Evolutionary conservation across 148 eudicot species (phyloP).

Genomic region (Spergularia marina): DNA sequence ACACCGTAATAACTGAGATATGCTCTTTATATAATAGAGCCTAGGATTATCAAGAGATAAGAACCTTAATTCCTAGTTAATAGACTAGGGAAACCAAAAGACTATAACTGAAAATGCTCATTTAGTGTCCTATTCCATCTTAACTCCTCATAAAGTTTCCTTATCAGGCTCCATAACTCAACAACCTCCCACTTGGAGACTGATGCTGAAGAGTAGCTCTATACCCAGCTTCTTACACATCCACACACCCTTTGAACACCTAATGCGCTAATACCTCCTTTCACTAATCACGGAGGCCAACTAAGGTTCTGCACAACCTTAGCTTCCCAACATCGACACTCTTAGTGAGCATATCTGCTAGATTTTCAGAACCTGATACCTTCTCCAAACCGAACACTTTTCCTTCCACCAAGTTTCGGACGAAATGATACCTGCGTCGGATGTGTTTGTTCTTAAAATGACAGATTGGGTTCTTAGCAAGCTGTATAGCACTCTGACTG

Average conservation of each 20-base stretch:
- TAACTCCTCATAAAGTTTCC: no score
- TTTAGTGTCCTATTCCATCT: no score
- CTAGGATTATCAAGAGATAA: no score
- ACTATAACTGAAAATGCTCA: no score
- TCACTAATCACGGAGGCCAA: background rate
- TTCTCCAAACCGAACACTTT: background rate
- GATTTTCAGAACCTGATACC: background rate
- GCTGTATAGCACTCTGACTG: slow-evolving; percentile 24
- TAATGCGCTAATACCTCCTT: background rate
- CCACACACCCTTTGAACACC: no score
- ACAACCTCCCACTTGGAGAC: slow-evolving; percentile 10
- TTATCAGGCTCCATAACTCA: background rate
- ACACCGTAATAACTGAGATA: no score
- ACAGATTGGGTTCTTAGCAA: slow-evolving; percentile 13
- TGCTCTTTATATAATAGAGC: no score
- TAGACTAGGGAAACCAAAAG: no score
- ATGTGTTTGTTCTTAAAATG: slow-evolving; percentile 24
- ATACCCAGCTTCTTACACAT: background rate
- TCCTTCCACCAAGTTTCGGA: background rate
- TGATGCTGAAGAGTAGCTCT: background rate
- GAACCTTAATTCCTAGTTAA: no score
- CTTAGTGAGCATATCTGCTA: no score
- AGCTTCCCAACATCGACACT: background rate
- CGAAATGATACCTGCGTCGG: background rate
- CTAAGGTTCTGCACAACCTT: background rate